Base-by-base conservation (phyloP, 148 eudicot genomes). In the Persicaria tinctoria region DNA sequence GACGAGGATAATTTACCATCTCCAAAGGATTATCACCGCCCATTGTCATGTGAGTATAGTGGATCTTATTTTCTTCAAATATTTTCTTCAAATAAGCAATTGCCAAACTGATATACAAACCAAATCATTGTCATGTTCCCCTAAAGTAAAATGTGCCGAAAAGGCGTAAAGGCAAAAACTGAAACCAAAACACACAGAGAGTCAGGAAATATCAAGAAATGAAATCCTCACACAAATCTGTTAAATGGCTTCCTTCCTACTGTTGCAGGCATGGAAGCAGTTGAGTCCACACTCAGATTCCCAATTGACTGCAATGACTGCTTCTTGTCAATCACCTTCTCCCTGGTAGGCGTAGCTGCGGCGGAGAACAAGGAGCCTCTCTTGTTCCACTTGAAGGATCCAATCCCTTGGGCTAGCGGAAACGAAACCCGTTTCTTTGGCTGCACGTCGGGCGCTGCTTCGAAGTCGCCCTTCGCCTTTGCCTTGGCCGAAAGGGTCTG, bases 181-280 rank as follows among this genome's bases (percentile, higher is more conserved):
- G 41, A 66, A 41, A 13, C 47, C 41, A 32, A 66, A 41, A 66
- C 70, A 41, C 70, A 41, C 38, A 41, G 23, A 27, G 10, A 11
- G 41, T 66, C 2, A 63, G 4, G 12, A 44, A 66, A 1, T 8
- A 50, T 8, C 18, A 11, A 11, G 69, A 63, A 66, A 44, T 38
- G 47, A 16, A 66, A 63, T 63, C 45, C 1, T 93, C 98, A 93
- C 87, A 80, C 98, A 78, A 85, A 93, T 81, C 97, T 83, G 86
- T 96, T 92, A 84, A 96, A 96, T 57, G 99, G 95, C 81, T 80
- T 96, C 85, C 93, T 89, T 55, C 99, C 97, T 77, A 87, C 84
- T 12, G 80, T 74, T 51, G 89, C 90, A 46, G 99, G 97, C 97
- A 88, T 90, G 49, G 98, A 93, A 74, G 77, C 79, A 8, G 91